Evolutionary conservation across 495 filamentous ascomycete genomes (phyloP).

Genomic region (Aspergillus wentii): DNA sequence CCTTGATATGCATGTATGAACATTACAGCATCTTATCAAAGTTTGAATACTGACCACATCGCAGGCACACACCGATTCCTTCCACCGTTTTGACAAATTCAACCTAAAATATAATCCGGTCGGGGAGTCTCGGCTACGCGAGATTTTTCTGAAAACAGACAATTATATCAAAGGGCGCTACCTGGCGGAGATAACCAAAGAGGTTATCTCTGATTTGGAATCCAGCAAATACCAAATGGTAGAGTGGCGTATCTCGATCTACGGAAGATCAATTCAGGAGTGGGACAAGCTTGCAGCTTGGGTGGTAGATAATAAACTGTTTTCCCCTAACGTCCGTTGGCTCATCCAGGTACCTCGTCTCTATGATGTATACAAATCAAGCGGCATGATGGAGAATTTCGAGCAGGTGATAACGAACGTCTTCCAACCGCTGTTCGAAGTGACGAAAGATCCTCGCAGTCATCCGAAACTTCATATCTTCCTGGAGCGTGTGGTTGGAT

Average conservation of each 20-base stretch:
- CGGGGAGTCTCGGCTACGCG: slow-evolving; percentile 88
- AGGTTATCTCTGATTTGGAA: slow-evolving; percentile 96
- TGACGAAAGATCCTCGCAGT: slow-evolving; percentile 77
- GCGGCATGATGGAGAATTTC: slow-evolving; percentile 77
- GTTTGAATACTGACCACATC: not conserved
- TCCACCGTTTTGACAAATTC: slow-evolving; percentile 99
- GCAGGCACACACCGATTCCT: slow-evolving; percentile 93
- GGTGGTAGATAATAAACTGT: slow-evolving; percentile 98
- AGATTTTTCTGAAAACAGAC: slow-evolving; percentile 97
- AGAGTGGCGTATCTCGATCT: slow-evolving; percentile 97
- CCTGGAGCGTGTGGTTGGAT: slow-evolving; percentile 89
- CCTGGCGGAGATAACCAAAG: slow-evolving; percentile 93
- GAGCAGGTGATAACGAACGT: slow-evolving; percentile 89
- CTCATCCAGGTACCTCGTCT: slow-evolving; percentile 91
- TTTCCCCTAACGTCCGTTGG: slow-evolving; percentile 97
- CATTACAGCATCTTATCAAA: not conserved
- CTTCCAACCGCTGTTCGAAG: slow-evolving; percentile 92
- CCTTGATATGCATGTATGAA: slow-evolving; percentile 90
- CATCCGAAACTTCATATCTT: slow-evolving; percentile 95
- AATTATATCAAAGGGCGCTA: slow-evolving; percentile 96
- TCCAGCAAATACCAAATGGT: slow-evolving; percentile 99
- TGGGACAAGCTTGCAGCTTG: slow-evolving; percentile 98
- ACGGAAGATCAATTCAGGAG: slow-evolving; percentile 85
- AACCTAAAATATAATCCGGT: slow-evolving; percentile 98
- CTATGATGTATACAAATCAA: slow-evolving; percentile 92